Evolutionary conservation across 495 filamentous ascomycete species (phyloP), one percentile per base, ranked within the genome.

Genomic region (Hyaloscypha bicolor): DNA sequence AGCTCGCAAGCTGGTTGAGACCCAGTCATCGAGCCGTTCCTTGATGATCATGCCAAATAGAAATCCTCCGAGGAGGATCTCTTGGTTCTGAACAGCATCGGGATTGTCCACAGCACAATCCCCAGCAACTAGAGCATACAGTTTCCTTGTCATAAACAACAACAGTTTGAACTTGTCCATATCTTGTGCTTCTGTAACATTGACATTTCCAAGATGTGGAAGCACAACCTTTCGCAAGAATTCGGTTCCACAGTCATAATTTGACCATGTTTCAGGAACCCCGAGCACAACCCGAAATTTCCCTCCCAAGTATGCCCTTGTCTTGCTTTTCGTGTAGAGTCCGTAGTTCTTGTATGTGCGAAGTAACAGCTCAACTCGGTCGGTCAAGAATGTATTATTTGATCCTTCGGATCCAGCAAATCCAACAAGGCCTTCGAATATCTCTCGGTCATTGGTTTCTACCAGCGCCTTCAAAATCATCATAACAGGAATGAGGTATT

Each of bases 401-500:
- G 88, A 82, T 21, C 90, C 91, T 75, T 92, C 89, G 9, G 91
- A 91, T 6, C 86, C 85, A 45, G 87, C 83, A 29, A 82, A 78
- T 53, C 93, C 93, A 22, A 97, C 89, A 39, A 98, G 80, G 21
- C 87, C 90, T 77, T 99, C 94, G 70, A 94, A 99, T 57, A 99
- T 95, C 74, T 97, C 93, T 60, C 93, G 87, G 71, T 99, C 95
- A 71, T 97, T 98, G 14, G 95, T 98, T 77, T 99, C 94, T 22
- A 93, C 86, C 55, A 99, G 84, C 3, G 95, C 95, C 80, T 97
- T 98, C 68, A 99, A 78, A 16, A 97, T 86, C 95, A 99, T 97
- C 85, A 97, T 89, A 66, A 93, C 91, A 21, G 95, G 95, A 16
- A 99, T 85, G 29, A 97, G 84, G 74, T 91, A 99, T 79, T 98